These are phyloP conservation scores for Reticulascus tulasneorum DNA, from an alignment of 2,329 filamentous ascomycete species.

Conservation along the genomic window DNA sequence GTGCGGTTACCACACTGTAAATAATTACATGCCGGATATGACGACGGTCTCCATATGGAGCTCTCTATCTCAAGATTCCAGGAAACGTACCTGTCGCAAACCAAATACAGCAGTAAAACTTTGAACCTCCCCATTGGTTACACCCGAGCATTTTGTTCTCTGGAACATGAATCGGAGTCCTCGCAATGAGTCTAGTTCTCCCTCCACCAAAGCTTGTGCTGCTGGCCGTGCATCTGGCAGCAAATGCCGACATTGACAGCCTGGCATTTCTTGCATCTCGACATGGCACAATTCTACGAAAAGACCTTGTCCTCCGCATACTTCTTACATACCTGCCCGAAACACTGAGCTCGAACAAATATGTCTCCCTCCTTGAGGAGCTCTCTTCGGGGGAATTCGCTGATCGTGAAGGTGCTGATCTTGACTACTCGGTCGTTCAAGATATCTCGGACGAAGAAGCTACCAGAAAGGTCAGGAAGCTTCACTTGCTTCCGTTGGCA, in stretches of 20 bases:
- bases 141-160: too few relatives aligned
- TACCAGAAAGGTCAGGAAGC: constrained; percentile 57
- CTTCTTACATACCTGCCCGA: constrained; percentile 76
- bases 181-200: constrained; percentile 38
- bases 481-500: constrained; percentile 57
- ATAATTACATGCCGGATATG: too few relatives aligned
- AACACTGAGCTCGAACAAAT: constrained; percentile 57
- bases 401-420: constrained; percentile 32
- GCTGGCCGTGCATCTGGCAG: constrained; percentile 67
- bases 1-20: too few relatives aligned
- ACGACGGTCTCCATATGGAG: too few relatives aligned
- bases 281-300: constrained; percentile 54
- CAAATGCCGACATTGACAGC: constrained; percentile 59
- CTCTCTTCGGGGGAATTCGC: constrained; percentile 47
- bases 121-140: too few relatives aligned
- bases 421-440: constrained; percentile 55
- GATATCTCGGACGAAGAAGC: constrained; percentile 61
- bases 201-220: constrained; percentile 67
- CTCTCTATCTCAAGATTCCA: too few relatives aligned
- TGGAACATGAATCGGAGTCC: constrained; percentile 7
- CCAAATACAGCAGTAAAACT: too few relatives aligned
- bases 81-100: too few relatives aligned
- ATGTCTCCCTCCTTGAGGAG: constrained; percentile 57
- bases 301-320: constrained; percentile 65
- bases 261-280: constrained; percentile 57